Base-by-base conservation (phyloP, 352 stramenopile species). In the Phytophthora meadii region DNA sequence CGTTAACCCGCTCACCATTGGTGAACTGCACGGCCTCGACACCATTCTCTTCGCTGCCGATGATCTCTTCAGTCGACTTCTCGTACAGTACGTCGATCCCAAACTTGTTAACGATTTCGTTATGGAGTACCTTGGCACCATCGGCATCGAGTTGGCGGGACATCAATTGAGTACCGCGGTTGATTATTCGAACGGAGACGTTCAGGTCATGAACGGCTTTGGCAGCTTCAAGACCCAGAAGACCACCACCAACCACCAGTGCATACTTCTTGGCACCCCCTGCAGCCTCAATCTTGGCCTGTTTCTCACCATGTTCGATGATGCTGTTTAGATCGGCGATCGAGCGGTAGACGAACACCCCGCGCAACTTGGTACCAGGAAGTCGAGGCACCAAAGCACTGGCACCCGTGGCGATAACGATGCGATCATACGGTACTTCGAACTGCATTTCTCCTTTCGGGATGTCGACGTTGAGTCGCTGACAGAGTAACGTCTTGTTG, bases 271-370 rank as follows among this genome's bases (percentile, higher is more conserved):
- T 79, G 4, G 32, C 44, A 17, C 42, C 44, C 2, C 61, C 70
- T 41, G 70, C 61, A 27, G 61, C 44, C 37, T 82, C 74, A 4
- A 59, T 22, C 11, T 66, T 50, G 7, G 61, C 60, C 41, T 84
- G 81, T 17, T 88, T 77, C 51, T 97, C 83, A 12, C 84, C 84
- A 56, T 95, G 95, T 7, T 77, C 77, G 41, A 97, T 84, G 77
- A 97, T 97, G 22, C 54, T 71, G 64, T 97, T 88, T 39, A 98
- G 82, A 60, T 98, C 93, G 66, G 95, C 81, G 69, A 98, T 97
- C 0, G 92, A 98, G 54, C 93, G 86, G 76, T 98, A 98, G 27
- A 97, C 93, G 78, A 98, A 98, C 6, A 98, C 90, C 14, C 93
- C 93, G 6, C 77, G 86, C 22, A 93, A 79, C 30, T 94, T 71